Conservation (phyloP, 306 rosid genomes). For the Gastrolobium bilobum region DNA sequence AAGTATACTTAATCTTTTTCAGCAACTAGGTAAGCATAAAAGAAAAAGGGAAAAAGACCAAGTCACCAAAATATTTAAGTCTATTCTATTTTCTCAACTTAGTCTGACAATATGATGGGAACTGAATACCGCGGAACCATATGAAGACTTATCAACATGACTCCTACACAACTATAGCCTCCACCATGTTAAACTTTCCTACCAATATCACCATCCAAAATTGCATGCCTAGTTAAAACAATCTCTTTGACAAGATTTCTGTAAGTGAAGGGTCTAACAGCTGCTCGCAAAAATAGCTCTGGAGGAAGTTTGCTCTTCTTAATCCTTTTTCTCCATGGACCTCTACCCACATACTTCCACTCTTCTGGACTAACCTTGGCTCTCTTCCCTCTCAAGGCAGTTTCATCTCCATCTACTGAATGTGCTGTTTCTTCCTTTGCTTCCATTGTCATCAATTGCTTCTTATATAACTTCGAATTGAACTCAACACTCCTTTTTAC, state of each 20-base stretch:
- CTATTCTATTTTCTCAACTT: slow-evolving; percentile 42
- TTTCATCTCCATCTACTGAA: slow-evolving; percentile 71
- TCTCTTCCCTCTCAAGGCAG: slow-evolving; percentile 73
- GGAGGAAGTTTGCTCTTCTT: slow-evolving; percentile 87
- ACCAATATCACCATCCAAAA: slow-evolving; percentile 92
- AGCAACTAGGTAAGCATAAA: slow-evolving; percentile 37
- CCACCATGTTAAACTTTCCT: slow-evolving; percentile 37
- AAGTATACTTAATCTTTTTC: slow-evolving; percentile 28
- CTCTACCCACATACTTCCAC: slow-evolving; percentile 82
- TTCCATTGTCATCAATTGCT: slow-evolving; percentile 52
- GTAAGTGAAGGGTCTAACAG: slow-evolving; percentile 77
- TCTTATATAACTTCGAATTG: slow-evolving; percentile 41
- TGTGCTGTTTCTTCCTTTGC: slow-evolving; percentile 32
- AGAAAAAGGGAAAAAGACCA: too few relatives aligned
- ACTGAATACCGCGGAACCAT: slow-evolving; percentile 36
- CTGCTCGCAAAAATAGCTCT: slow-evolving; percentile 79
- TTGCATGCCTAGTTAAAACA: slow-evolving; percentile 89
- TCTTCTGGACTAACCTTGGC: slow-evolving; percentile 78
- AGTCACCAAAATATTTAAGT: slow-evolving; percentile 32
- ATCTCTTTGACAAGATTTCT: slow-evolving; percentile 92
- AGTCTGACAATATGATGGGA: slow-evolving; percentile 34
- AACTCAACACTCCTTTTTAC: slow-evolving; percentile 55
- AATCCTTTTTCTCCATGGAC: slow-evolving; percentile 85
- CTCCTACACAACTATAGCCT: slow-evolving; percentile 30
- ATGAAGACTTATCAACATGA: slow-evolving; percentile 17